Evolutionary conservation across 2,329 filamentous ascomycete genomes (phyloP), one percentile per base, ranked within the genome.

Genomic region (Scedosporium minutisporum): DNA sequence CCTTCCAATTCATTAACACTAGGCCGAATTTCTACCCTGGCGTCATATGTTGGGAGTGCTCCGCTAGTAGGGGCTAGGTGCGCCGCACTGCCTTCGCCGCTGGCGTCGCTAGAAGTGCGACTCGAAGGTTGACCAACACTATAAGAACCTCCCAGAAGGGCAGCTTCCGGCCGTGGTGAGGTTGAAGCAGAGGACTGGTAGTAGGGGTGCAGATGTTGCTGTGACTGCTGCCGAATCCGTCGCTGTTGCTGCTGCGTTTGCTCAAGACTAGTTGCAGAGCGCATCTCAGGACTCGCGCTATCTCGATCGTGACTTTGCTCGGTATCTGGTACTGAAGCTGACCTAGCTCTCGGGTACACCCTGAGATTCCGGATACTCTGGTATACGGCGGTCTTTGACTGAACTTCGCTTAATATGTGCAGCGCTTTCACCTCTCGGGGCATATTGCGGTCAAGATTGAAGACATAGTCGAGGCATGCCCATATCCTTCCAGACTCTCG

Each of bases 391-490:
- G 83, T 84, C 66, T 87, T 85, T 44, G 29, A 25, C 48, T 38
- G 53, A 10, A 91, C 77, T 64, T 90, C 87, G 9, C 77, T 76
- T 38, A 91, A 74, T 1, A 92, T 81, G 21, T 79, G 77, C 33
- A 83, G 74, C 10, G 80, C 81, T 70, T 91, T 91, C 53, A 83
- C 76, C 18, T 80, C 76, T 3, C 79, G 79, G 12, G 80, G 72
- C 51, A 83, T 71, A 41, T 77, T 71, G 4, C 78, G 70, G 38
- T 87, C 80, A 29, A 87, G 75, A 60, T 85, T 82, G 70, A 90
- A 92, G 25, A 89, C 85, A 69, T 86, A 91, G 69, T 92, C 87
- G 27, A 91, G 76, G 67, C 86, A 88, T 41, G 77, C 75, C 88
- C 89, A 91, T 63, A 91, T 88, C 7, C 88, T 81, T 25, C 82